These are phyloP conservation scores for Pythium plurisporium DNA, from an alignment of 352 stramenopile genomes.

Conservation along the genomic window DNA sequence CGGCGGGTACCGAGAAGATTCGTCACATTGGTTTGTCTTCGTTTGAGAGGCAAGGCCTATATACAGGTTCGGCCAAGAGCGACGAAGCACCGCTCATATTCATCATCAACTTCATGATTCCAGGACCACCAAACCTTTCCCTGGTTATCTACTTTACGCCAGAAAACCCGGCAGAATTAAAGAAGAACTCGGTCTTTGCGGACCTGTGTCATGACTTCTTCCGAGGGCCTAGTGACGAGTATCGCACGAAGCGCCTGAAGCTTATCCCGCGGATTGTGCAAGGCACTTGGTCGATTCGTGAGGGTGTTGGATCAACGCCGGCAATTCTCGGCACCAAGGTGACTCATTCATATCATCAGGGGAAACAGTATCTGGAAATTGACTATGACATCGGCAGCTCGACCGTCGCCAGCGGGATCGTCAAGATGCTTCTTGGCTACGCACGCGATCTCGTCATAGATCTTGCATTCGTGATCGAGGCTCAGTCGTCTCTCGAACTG, in stretches of 20 bases:
- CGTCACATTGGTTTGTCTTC: slow-evolving; percentile 67
- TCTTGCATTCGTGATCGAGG: slow-evolving; percentile 80
- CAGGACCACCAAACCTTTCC: slow-evolving; percentile 55
- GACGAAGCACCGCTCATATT: slow-evolving; percentile 51
- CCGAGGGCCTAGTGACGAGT: slow-evolving; percentile 47
- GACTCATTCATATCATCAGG: slow-evolving; percentile 68
- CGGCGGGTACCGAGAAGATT: slow-evolving; percentile 33
- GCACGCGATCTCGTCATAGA: slow-evolving; percentile 73
- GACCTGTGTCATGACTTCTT: slow-evolving; percentile 66
- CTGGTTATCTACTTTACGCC: slow-evolving; percentile 82
- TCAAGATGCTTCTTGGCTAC: slow-evolving; percentile 70
- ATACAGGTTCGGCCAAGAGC: background rate
- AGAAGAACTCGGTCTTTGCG: slow-evolving; percentile 64
- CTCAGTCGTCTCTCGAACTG: slow-evolving; percentile 58
- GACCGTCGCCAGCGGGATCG: slow-evolving; percentile 57
- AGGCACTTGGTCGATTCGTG: slow-evolving; percentile 85
- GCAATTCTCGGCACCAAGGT: slow-evolving; percentile 90
- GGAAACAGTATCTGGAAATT: slow-evolving; percentile 62
- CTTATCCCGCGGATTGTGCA: slow-evolving; percentile 88
- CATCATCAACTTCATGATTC: slow-evolving; percentile 82
- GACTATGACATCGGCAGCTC: slow-evolving; percentile 82
- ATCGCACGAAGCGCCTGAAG: slow-evolving; percentile 84
- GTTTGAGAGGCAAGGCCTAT: slow-evolving; percentile 41
- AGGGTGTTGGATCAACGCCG: slow-evolving; percentile 85
- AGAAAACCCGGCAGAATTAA: slow-evolving; percentile 48